These are phyloP conservation scores for Solanum habrochaites DNA, from an alignment of 257 asterid species.

Conservation along the genomic window DNA sequence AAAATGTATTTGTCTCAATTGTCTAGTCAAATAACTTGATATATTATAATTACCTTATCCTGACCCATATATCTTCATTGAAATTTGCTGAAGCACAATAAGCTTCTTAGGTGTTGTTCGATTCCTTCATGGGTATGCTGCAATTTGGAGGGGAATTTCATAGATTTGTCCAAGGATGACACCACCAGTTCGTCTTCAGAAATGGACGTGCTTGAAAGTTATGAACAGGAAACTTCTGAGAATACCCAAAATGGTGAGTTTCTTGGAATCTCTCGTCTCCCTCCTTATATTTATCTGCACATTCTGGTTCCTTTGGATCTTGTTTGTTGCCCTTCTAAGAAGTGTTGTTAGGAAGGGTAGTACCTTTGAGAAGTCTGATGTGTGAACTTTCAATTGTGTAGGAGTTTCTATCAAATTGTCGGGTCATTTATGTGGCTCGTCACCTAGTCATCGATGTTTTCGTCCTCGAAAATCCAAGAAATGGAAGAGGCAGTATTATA, in stretches of 20 bases:
- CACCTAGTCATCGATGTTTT: constrained; percentile 44
- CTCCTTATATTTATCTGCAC: background rate
- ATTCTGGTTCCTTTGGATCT: background rate
- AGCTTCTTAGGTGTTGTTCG: constrained; percentile 36
- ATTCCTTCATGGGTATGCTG: constrained; percentile 86
- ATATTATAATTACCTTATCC: background rate
- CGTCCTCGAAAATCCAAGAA: constrained; percentile 62
- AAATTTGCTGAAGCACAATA: constrained; percentile 46
- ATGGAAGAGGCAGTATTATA: constrained; percentile 61
- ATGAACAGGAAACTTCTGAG: constrained; percentile 19
- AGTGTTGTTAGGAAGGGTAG: background rate
- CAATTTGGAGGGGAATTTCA: constrained; percentile 61
- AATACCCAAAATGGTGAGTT: constrained; percentile 21
- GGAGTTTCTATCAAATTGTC: constrained; percentile 34
- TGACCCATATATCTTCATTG: background rate
- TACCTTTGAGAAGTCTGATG: background rate
- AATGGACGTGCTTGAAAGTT: constrained; percentile 84
- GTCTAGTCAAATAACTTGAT: background rate
- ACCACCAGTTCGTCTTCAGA: constrained; percentile 43
- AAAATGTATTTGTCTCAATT: background rate
- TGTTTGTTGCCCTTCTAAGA: background rate
- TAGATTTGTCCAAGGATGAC: constrained; percentile 43
- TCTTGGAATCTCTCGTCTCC: background rate
- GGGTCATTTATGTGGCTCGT: constrained; percentile 33
- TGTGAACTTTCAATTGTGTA: constrained; percentile 13